Conservation (phyloP, 2,329 filamentous ascomycete species). For the Sordariomycetes sp. region DNA sequence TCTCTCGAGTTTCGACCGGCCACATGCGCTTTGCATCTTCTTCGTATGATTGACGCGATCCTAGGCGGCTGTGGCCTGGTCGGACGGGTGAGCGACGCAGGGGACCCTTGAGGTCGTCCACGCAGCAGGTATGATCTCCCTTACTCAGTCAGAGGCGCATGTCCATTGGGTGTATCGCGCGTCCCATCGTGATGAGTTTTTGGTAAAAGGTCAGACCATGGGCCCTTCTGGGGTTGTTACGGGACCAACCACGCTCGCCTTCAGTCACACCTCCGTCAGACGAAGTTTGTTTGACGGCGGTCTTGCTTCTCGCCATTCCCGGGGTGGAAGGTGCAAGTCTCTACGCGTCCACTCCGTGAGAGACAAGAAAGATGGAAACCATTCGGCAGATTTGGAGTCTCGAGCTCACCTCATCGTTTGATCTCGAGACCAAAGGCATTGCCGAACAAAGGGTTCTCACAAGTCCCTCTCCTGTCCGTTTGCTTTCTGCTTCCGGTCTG, state of each 20-base stretch:
- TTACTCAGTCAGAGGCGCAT: neutral
- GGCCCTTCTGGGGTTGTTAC: constrained; percentile 3
- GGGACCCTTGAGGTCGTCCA: neutral
- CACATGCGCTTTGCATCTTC: neutral
- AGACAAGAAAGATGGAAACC: neutral
- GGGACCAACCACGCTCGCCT: neutral
- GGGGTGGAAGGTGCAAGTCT: neutral
- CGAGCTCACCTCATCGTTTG: neutral
- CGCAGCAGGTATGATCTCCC: neutral
- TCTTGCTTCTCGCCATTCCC: neutral
- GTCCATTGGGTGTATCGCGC: neutral
- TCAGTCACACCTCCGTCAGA: neutral
- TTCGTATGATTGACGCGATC: neutral
- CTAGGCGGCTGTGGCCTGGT: neutral
- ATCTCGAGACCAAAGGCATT: constrained; percentile 4
- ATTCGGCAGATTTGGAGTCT: constrained; percentile 4
- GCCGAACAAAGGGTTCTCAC: neutral
- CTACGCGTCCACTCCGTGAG: neutral
- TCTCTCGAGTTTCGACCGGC: neutral
- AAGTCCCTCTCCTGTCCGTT: neutral
- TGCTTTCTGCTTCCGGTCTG: neutral
- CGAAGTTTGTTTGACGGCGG: neutral
- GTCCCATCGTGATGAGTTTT: constrained; percentile 3
- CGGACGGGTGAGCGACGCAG: constrained; percentile 2
- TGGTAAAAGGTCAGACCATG: constrained; percentile 6